Percentiles rank a stretch among this genome's conserved stretches.
Evolutionary conservation across 78 protist genomes (phyloP).

Genomic region (Dictyostelium capitatum): DNA sequence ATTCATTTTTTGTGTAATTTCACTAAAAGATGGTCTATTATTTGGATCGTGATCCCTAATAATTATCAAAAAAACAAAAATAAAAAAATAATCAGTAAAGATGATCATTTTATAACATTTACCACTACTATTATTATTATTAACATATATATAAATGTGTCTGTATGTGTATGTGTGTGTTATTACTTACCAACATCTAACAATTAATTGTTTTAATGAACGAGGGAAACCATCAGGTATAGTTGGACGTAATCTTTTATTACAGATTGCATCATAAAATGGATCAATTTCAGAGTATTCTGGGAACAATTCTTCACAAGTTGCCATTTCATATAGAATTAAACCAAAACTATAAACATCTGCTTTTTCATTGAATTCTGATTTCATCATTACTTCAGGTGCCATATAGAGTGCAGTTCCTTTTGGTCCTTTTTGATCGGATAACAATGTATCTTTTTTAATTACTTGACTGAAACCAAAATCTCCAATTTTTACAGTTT

Average conservation of each 20-base stretch:
- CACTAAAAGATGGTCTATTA: constrained; percentile 76
- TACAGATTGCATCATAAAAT: constrained; percentile 80
- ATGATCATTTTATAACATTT: too few relatives aligned
- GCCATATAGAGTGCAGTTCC: constrained; percentile 87
- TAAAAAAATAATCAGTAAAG: too few relatives aligned
- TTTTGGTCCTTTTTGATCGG: constrained; percentile 80
- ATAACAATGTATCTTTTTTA: constrained; percentile 67
- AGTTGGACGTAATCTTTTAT: constrained; percentile 65
- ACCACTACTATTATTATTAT: too few relatives aligned
- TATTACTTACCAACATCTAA: constrained; percentile 78
- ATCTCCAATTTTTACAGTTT: constrained; percentile 83
- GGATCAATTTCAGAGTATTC: constrained; percentile 74
- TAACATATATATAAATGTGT: too few relatives aligned
- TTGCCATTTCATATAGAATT: constrained; percentile 73
- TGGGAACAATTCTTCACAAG: constrained; percentile 82
- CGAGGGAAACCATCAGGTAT: constrained; percentile 48
- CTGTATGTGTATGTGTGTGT: too few relatives aligned
- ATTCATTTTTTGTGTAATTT: constrained; percentile 44
- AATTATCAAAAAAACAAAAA: too few relatives aligned
- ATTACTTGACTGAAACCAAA: constrained; percentile 84
- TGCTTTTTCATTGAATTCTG: constrained; percentile 81
- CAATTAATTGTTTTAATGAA: constrained; percentile 33
- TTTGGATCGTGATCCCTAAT: constrained; percentile 67
- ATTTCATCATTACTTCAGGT: constrained; percentile 86
- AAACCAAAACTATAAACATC: constrained; percentile 88